phyloP scores from a whole-genome alignment of 768 basidiomycete species.

The Tremella yokohamensis region DNA sequence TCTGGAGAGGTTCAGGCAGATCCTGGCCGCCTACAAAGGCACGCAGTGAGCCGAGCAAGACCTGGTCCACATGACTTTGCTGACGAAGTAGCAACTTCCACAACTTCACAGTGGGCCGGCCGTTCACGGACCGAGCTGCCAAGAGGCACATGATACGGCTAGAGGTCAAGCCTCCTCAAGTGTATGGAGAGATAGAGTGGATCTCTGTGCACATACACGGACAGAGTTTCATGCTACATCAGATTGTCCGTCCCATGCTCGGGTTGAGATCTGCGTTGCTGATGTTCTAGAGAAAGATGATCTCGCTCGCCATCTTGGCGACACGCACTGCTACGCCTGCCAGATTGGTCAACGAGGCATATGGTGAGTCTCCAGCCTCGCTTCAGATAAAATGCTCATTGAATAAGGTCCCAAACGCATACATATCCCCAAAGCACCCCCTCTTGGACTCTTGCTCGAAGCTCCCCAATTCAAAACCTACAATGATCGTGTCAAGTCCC shows the following conservation, averaged over 20 bases:
- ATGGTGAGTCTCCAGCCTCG: conserved; percentile 53
- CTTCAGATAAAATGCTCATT: background rate
- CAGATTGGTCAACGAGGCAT: conserved; percentile 66
- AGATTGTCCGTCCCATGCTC: conserved; percentile 58
- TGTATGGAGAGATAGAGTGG: conserved; percentile 91
- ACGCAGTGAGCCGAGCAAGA: conserved; percentile 58
- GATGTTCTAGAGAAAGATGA: conserved; percentile 83
- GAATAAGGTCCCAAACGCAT: conserved; percentile 59
- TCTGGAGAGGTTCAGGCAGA: conserved; percentile 59
- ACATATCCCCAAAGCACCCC: conserved; percentile 91
- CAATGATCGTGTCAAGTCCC: conserved; percentile 49
- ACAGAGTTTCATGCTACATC: conserved; percentile 98
- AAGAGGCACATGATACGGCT: conserved; percentile 84
- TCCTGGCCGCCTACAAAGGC: conserved; percentile 68
- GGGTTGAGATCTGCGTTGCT: conserved; percentile 4
- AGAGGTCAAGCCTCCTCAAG: conserved; percentile 79
- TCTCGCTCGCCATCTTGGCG: conserved; percentile 73
- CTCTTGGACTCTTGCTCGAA: conserved; percentile 86
- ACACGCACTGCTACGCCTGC: conserved; percentile 72
- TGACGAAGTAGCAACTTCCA: conserved; percentile 71
- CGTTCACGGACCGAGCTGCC: conserved; percentile 75
- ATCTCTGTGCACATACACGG: conserved; percentile 89
- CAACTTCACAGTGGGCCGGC: conserved; percentile 88
- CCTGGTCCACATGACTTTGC: background rate
- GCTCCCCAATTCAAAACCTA: conserved; percentile 54